Evolutionary conservation across 1,284 basidiomycete genomes (phyloP).

Genomic region (Ceratobasidium sp.): DNA sequence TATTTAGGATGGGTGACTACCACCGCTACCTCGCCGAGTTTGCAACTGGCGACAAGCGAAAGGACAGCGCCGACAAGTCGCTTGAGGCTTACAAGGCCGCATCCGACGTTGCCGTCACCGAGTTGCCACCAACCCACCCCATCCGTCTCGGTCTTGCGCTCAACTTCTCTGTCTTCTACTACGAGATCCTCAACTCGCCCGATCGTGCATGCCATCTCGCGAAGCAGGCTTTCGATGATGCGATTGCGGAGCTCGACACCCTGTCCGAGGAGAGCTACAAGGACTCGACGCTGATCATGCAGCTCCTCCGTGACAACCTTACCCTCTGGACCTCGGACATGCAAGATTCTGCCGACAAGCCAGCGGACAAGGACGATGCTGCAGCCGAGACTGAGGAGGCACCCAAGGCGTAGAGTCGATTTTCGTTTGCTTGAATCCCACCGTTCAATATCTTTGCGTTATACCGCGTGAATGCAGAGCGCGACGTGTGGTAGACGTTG

Average conservation of each 20-base stretch:
- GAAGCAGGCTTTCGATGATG: conserved; percentile 99
- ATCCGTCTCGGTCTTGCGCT: conserved; percentile 98
- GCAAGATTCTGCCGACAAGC: conserved; percentile 70
- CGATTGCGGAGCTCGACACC: conserved; percentile 99
- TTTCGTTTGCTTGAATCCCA: conserved; percentile 4
- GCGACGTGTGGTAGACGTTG: conserved; percentile 35
- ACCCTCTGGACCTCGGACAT: conserved; percentile 99
- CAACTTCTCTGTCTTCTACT: conserved; percentile 99
- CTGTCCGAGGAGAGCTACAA: conserved; percentile 99
- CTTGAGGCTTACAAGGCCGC: conserved; percentile 99
- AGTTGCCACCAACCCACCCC: conserved; percentile 98
- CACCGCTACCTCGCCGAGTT: conserved; percentile 99
- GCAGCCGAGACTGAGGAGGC: conserved; percentile 1
- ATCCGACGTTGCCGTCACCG: conserved; percentile 96
- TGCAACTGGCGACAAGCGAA: conserved; percentile 98
- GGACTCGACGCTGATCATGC: conserved; percentile 99
- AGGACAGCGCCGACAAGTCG: conserved; percentile 98
- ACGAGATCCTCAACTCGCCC: conserved; percentile 99
- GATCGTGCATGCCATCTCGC: conserved; percentile 99
- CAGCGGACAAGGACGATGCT: conserved; percentile 22
- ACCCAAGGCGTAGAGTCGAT: conserved; percentile 13
- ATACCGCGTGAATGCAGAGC: conserved; percentile 39
- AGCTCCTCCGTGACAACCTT: conserved; percentile 97
- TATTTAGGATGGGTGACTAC: conserved; percentile 97
- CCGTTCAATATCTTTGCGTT: conserved; percentile 34